A percentile compares a stretch with the other conserved stretches of the same genome.
Evolutionary conservation across 116 monocot species (phyloP).

Genomic region (Phalaenopsis hybrid): DNA sequence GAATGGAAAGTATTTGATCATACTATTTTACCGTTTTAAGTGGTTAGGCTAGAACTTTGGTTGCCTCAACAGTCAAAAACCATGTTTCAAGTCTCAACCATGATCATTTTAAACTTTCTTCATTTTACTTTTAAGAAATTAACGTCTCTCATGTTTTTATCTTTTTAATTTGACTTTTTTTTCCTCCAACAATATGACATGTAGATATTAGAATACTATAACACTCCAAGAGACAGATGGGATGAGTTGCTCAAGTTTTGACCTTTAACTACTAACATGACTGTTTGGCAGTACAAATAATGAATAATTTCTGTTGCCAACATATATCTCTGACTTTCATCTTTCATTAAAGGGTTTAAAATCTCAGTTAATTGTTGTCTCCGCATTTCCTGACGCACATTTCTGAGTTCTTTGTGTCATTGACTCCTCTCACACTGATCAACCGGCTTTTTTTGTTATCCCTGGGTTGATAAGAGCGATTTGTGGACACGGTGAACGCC

Average conservation of each 20-base stretch:
- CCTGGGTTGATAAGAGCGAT: background rate
- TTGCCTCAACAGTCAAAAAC: background rate
- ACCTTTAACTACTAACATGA: background rate
- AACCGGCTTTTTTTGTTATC: background rate
- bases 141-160: background rate
- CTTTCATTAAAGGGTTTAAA: background rate
- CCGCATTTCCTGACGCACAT: background rate
- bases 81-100: background rate
- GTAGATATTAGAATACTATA: background rate
- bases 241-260: background rate
- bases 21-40: background rate
- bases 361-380: background rate
- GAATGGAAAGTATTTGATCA: no score
- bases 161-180: background rate
- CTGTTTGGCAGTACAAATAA: background rate
- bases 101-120: background rate
- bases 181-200: background rate
- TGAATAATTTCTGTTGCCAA: background rate
- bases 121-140: background rate
- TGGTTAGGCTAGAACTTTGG: background rate
- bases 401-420: background rate
- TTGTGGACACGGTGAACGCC: background rate
- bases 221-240: background rate
- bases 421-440: background rate
- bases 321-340: background rate